phyloP scores from a whole-genome alignment of 495 filamentous ascomycete genomes.

The Cenococcum geophilum region DNA sequence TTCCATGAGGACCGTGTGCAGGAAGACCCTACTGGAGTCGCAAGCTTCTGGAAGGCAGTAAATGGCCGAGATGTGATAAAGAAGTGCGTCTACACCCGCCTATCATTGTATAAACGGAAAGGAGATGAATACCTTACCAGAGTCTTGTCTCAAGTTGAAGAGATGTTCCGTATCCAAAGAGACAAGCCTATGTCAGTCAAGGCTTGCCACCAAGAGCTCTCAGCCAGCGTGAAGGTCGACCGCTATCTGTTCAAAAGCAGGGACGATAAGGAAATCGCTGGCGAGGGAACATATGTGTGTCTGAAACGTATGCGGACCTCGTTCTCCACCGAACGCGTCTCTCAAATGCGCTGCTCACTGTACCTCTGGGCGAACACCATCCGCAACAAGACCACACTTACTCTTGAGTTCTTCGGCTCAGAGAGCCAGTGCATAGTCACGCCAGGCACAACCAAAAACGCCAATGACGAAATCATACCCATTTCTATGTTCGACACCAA shows the following conservation, averaged over 20 bases:
- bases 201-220: not conserved
- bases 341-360: not conserved
- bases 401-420: not conserved
- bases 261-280: not conserved
- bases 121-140: not conserved
- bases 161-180: not conserved
- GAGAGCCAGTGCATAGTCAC: not conserved
- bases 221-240: not conserved
- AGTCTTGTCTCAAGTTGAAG: not conserved
- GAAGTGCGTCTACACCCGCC: not conserved
- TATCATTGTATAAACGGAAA: not conserved
- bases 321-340: not conserved
- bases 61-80: not conserved
- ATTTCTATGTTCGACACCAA: not conserved
- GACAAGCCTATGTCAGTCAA: not conserved
- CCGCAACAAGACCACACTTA: not conserved
- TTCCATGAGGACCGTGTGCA: not conserved
- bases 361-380: not conserved
- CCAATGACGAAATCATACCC: not conserved
- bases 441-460: not conserved
- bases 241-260: not conserved
- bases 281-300: not conserved
- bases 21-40: not conserved
- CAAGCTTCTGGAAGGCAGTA: not conserved
- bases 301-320: not conserved